Evolutionary conservation across 768 basidiomycete genomes (phyloP), one percentile per base, ranked within the genome.

Genomic region (Boletus pseudo-olivaceus): DNA sequence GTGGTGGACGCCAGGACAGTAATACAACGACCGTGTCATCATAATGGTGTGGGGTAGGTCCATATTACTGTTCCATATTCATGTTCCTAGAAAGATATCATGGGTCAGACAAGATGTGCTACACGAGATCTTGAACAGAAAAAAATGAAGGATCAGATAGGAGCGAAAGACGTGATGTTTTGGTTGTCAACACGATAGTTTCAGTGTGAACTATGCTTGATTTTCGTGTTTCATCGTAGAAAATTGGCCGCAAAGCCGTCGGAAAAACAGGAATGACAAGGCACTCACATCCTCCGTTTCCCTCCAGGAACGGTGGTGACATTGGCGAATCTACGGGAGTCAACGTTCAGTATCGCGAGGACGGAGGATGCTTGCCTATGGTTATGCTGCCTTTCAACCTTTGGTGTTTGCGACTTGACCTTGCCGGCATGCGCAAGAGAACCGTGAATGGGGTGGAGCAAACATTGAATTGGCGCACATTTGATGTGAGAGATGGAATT

Each of bases 361-460:
- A 33, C 9, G 4, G 12, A 12, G 4, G n/a, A 17, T 49, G 79
- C 84, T 66, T 75, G 87, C 87, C 90, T 84, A 70, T 90, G 86
- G 78, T 94, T 94, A 81, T 94, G 77, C 80, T 96, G 91, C 74
- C 86, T 84, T 69, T 97, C 95, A 71, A 97, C 95, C 78, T 98
- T 98, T 67, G 95, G 95, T 65, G 88, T 91, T 78, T 96, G 92
- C 62, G 89, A 91, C 80, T 94, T 97, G 82, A 97, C 96, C 84
- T 98, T 97, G 76, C 95, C 95, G 68, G 94, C 93, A 81, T 94
- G 93, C 78, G 93, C 93, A 78, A 97, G 93, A 73, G 93, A 97
- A 73, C 94, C 93, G 87, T 97, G 93, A 78, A n/a, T n/a, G n/a
- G n/a, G n/a, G n/a, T n/a, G n/a, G n/a, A n/a, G n/a, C n/a, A n/a